Percentiles rank a stretch among this genome's conserved stretches.
These are phyloP conservation scores for Piper longum DNA, from an alignment of 164 flowering plant species.

Conservation along the genomic window DNA sequence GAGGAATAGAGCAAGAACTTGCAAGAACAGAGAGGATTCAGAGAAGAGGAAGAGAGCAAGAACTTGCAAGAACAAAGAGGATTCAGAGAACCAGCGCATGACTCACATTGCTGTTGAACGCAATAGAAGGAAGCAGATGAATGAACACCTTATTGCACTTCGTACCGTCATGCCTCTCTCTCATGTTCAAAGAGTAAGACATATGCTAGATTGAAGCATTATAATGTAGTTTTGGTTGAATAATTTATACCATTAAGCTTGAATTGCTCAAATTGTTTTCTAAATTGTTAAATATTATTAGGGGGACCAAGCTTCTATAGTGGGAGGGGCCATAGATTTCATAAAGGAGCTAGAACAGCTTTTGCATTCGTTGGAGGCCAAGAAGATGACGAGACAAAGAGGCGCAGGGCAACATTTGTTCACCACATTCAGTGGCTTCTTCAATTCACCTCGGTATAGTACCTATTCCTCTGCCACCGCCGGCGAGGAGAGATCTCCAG, in stretches of 20 bases:
- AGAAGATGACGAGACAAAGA: slow-evolving; percentile 17
- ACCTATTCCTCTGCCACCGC: slow-evolving; percentile 8
- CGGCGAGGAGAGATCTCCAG: slow-evolving; percentile 15
- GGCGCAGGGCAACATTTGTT: slow-evolving; percentile 4
- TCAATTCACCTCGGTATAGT: slow-evolving; percentile 15
- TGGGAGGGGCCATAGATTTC: slow-evolving; percentile 66
- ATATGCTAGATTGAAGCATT: no score
- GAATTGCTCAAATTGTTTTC: background rate
- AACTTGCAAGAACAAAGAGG: slow-evolving; percentile 41
- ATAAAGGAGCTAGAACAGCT: slow-evolving; percentile 57
- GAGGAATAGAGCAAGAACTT: no score
- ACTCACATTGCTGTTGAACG: slow-evolving; percentile 70
- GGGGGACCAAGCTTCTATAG: slow-evolving; percentile 72
- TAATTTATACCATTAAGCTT: no score
- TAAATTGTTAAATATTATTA: background rate
- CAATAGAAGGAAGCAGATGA: slow-evolving; percentile 60
- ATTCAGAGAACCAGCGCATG: slow-evolving; percentile 47
- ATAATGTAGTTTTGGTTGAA: background rate
- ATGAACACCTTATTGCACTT: slow-evolving; percentile 50
- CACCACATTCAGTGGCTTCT: slow-evolving; percentile 15
- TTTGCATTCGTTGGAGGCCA: slow-evolving; percentile 39
- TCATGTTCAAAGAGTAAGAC: slow-evolving; percentile 41
- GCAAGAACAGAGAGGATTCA: no score
- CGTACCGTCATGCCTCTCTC: slow-evolving; percentile 52
- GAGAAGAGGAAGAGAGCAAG: slow-evolving; percentile 35